phyloP scores from a whole-genome alignment of 2,329 filamentous ascomycete genomes.

The Botrytis hyacinthi region DNA sequence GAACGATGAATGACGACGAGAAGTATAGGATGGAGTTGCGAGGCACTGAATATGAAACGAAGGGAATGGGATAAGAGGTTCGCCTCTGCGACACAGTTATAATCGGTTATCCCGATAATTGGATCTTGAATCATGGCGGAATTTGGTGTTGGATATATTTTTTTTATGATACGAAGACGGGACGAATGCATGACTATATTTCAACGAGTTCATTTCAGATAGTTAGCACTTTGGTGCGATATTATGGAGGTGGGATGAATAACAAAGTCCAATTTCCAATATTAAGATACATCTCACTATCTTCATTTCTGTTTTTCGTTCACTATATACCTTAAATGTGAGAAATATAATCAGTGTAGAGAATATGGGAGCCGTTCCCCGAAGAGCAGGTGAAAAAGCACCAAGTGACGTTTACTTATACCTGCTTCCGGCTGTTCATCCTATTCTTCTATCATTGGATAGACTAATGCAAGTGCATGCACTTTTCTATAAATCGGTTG shows the following conservation, averaged over 20 bases:
- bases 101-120: neutral
- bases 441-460: neutral
- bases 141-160: conserved; percentile 7
- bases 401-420: neutral
- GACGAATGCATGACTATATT: neutral
- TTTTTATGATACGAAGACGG: neutral
- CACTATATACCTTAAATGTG: neutral
- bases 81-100: neutral
- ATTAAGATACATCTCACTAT: neutral
- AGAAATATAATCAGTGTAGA: neutral
- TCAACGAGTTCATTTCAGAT: neutral
- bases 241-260: neutral
- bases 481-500: neutral
- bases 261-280: neutral
- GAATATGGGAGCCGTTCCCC: neutral
- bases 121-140: neutral
- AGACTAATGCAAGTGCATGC: neutral
- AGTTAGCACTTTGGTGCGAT: neutral
- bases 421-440: neutral
- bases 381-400: neutral
- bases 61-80: neutral
- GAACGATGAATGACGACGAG: neutral
- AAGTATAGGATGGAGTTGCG: neutral
- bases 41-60: neutral
- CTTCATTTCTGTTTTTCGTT: neutral